Conservation (phyloP, 495 filamentous ascomycete genomes). For the Apiosordaria backusii region DNA sequence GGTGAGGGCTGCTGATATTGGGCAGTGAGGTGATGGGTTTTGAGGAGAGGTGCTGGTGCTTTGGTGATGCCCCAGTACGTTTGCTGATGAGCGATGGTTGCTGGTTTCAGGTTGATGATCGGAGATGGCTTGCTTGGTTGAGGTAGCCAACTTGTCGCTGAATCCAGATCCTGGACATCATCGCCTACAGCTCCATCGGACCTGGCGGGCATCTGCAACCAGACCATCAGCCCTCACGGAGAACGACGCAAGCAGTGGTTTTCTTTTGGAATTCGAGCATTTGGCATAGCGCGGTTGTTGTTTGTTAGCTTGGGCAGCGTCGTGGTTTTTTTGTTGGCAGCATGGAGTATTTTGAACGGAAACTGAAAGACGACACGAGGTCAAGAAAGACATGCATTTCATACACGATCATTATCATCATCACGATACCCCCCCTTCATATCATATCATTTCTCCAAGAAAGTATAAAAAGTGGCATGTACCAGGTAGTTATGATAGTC, state of each 20-base stretch:
- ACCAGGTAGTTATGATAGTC: background rate
- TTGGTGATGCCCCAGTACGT: too few relatives aligned
- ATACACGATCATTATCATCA: background rate
- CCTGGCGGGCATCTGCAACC: background rate
- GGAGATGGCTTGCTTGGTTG: too few relatives aligned
- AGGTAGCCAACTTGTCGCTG: too few relatives aligned
- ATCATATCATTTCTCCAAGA: background rate
- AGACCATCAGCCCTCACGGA: background rate
- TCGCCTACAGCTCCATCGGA: background rate
- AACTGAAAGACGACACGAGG: background rate
- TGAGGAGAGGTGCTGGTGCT: background rate
- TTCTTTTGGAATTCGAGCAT: background rate
- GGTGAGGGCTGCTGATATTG: constrained; percentile 2
- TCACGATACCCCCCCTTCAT: background rate
- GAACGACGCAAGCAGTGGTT: background rate
- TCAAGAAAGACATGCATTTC: background rate
- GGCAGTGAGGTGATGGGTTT: background rate
- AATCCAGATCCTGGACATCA: background rate
- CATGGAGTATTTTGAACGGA: too few relatives aligned
- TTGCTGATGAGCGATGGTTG: too few relatives aligned
- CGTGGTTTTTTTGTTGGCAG: too few relatives aligned
- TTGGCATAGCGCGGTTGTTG: background rate
- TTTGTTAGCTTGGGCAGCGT: background rate
- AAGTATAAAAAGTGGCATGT: background rate
- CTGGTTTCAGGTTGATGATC: too few relatives aligned